Conservation (phyloP, 495 filamentous ascomycete species). For the Sabuloglossum arenarium region DNA sequence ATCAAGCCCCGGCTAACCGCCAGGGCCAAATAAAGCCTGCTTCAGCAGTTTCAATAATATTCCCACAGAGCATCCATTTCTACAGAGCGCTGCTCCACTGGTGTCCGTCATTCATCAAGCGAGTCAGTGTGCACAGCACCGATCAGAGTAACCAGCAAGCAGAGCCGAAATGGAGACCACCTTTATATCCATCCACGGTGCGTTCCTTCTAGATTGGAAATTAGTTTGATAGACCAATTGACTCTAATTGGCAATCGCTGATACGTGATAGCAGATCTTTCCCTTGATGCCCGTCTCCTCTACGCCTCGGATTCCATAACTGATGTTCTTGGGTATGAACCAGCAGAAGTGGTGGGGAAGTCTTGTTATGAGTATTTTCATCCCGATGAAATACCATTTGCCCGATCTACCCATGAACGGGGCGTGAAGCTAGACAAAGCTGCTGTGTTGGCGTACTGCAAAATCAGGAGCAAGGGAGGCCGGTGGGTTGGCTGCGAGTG, state of each 20-base stretch:
- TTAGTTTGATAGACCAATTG: not conserved
- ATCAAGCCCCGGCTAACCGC: not conserved
- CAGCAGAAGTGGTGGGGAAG: conserved; percentile 51
- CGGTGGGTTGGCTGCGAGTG: conserved; percentile 71
- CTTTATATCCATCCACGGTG: conserved; percentile 85
- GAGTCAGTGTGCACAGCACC: not conserved
- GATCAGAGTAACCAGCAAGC: not conserved
- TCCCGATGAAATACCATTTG: conserved; percentile 58
- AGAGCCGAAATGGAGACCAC: conserved; percentile 52
- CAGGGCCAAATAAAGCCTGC: not conserved
- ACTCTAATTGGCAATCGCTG: conserved; percentile 6
- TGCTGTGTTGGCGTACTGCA: conserved; percentile 62
- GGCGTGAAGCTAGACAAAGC: conserved; percentile 68
- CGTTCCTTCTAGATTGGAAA: not conserved
- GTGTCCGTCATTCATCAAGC: not conserved
- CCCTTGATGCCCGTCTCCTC: conserved; percentile 56
- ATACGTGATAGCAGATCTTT: conserved; percentile 32
- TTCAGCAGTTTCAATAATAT: not conserved
- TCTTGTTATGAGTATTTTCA: conserved; percentile 81
- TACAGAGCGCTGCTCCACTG: not conserved
- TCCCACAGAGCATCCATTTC: not conserved
- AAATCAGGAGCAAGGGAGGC: conserved; percentile 44
- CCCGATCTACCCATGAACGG: conserved; percentile 46
- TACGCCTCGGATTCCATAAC: conserved; percentile 68
- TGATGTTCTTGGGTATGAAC: conserved; percentile 64